phyloP scores from a whole-genome alignment of 176 grass and related monocot species.

The Musa itinerans region DNA sequence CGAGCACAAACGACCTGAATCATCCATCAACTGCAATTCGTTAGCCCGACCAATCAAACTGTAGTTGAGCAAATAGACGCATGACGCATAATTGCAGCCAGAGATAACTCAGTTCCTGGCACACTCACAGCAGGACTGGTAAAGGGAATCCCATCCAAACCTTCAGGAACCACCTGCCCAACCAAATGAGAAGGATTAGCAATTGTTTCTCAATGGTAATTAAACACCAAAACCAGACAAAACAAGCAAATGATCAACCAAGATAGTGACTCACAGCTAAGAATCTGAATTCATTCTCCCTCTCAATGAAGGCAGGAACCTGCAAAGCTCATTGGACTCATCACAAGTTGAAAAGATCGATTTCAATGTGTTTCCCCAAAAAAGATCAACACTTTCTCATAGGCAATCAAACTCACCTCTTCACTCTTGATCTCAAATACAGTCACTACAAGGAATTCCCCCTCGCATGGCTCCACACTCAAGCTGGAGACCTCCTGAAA shows the following conservation, averaged over 20 bases:
- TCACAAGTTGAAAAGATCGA: background rate
- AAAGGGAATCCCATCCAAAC: constrained; percentile 51
- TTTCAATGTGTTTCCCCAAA: constrained; percentile 4
- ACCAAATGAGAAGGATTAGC: background rate
- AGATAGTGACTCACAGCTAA: constrained; percentile 43
- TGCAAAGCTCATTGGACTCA: constrained; percentile 16
- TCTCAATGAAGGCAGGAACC: constrained; percentile 87
- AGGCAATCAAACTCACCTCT: constrained; percentile 29
- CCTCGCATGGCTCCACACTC: constrained; percentile 65
- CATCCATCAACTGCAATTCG: constrained; percentile 6
- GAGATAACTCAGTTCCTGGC: background rate
- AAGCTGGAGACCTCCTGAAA: constrained; percentile 81
- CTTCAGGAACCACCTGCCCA: constrained; percentile 62
- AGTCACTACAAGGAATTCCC: constrained; percentile 58
- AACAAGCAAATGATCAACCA: constrained; percentile 4
- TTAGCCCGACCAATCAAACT: background rate
- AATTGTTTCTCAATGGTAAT: background rate
- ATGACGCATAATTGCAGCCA: constrained; percentile 9
- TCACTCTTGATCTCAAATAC: constrained; percentile 80
- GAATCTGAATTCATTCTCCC: constrained; percentile 88
- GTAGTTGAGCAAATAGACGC: constrained; percentile 3
- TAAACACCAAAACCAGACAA: constrained; percentile 11
- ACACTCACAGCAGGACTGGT: constrained; percentile 60
- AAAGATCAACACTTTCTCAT: background rate
- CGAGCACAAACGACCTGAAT: constrained; percentile 74